Evolutionary conservation across 2,329 filamentous ascomycete species (phyloP), one percentile per base, ranked within the genome.

Genomic region (Tolypocladium pustulatum): DNA sequence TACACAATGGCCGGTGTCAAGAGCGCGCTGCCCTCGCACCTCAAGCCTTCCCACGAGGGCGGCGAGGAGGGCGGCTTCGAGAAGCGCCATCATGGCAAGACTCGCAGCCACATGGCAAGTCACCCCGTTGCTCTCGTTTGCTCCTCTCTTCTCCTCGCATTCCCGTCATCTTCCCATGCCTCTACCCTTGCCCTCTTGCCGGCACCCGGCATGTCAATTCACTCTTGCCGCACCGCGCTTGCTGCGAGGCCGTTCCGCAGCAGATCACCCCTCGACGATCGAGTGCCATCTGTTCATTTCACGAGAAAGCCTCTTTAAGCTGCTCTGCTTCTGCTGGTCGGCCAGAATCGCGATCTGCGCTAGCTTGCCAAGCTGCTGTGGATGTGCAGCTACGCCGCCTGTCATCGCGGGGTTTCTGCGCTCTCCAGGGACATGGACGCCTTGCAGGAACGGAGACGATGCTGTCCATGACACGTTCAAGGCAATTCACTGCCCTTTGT

Each of bases 81-180:
- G 67, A 79, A 81, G 63, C 85, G 86, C 72, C 89, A 90, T 72
- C 88, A 92, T 75, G 89, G 89, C 77, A 92, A 92, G 83, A 89
- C 88, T 66, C 87, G 89, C 74, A 91, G 88, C 61, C 89, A 92
- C 76, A 89, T 92, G 85, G 89, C 89, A 77, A 84, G 88, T 86
- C 60, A 51, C 57, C 40, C 57, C 53, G 40, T 58, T 34, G 36
- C 40, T 15, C 22, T 56, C 30, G 20, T 62, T 61, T 58, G 5
- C 12, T 20, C 13, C 43, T 27, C 36, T 37, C 36, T 55, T 7
- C 17, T 30, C 25, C 6, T 20, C 20, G 52, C 36, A 30, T 32
- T 36, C 57, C 17, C n/a, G 34, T 32, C 37, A 6, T 22, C 52
- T 37, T n/a, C 43, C 36, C 36, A 17, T 55, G 32, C 41, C 6